A percentile compares a stretch with the other conserved stretches of the same genome.
Conservation (phyloP, 345 rosid species). For the Heritiera littoralis region DNA sequence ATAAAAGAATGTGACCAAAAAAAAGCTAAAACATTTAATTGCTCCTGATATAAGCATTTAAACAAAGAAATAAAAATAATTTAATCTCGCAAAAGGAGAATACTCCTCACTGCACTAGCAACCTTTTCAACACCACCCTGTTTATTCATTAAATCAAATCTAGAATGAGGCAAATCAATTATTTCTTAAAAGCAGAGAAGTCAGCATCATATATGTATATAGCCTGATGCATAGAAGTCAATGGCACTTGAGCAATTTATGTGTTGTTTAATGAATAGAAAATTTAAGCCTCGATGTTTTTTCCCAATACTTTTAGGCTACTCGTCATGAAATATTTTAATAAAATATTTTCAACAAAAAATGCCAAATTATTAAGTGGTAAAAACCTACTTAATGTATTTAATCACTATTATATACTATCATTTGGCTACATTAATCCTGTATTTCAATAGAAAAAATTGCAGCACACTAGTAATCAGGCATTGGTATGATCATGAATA, state of each 20-base stretch:
- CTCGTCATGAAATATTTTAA: neutral
- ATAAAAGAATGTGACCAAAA: neutral
- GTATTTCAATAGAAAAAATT: neutral
- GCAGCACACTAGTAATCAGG: neutral
- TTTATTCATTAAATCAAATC: neutral
- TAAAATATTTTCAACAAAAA: neutral
- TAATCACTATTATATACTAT: neutral
- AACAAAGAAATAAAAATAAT: neutral
- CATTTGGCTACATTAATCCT: neutral
- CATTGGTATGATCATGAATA: neutral
- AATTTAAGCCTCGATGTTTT: neutral
- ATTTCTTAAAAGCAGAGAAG: neutral
- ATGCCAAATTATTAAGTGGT: neutral
- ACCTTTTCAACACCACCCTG: neutral
- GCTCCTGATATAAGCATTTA: constrained; percentile 6
- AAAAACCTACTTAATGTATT: neutral
- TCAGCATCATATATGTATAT: neutral
- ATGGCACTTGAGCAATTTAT: neutral
- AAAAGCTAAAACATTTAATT: neutral
- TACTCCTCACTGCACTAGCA: neutral
- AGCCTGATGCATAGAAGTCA: neutral
- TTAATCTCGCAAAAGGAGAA: neutral
- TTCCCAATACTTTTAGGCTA: neutral
- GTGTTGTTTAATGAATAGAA: neutral
- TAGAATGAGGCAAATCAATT: neutral